phyloP scores from a whole-genome alignment of 768 basidiomycete genomes.

The Mrakia gelida region DNA sequence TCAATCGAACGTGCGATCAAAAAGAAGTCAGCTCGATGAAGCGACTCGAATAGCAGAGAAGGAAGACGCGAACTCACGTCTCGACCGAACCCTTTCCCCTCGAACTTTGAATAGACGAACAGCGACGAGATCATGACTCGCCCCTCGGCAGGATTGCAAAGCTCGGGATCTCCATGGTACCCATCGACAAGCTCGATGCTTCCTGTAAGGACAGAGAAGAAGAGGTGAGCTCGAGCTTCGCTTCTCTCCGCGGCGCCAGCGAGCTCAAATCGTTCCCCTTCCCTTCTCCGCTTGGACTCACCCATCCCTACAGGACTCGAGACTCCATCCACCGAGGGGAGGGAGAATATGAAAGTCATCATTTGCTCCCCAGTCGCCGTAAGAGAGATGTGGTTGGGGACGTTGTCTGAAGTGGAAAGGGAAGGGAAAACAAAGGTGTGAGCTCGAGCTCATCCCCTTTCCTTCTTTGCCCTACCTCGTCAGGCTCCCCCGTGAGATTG shows the following conservation, averaged over 20 bases:
- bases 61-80: not conserved
- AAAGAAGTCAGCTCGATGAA: not conserved
- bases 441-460: not conserved
- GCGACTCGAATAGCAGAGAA: not conserved
- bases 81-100: not conserved
- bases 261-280: too few species aligned
- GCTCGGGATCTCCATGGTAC: not conserved
- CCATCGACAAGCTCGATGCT: not conserved
- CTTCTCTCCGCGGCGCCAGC: too few species aligned
- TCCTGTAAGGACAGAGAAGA: not conserved
- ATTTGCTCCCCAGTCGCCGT: not conserved
- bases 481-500: too few species aligned
- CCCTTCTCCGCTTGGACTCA: too few species aligned
- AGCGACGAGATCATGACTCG: not conserved
- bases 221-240: too few species aligned
- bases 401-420: not conserved
- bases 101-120: not conserved
- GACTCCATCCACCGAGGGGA: not conserved
- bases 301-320: too few species aligned
- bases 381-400: not conserved
- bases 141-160: not conserved
- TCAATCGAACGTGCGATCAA: too few species aligned
- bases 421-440: not conserved
- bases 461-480: too few species aligned
- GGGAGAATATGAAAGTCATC: not conserved